Conservation (phyloP, 495 filamentous ascomycete genomes). For the Antarctomyces pellizariae region DNA sequence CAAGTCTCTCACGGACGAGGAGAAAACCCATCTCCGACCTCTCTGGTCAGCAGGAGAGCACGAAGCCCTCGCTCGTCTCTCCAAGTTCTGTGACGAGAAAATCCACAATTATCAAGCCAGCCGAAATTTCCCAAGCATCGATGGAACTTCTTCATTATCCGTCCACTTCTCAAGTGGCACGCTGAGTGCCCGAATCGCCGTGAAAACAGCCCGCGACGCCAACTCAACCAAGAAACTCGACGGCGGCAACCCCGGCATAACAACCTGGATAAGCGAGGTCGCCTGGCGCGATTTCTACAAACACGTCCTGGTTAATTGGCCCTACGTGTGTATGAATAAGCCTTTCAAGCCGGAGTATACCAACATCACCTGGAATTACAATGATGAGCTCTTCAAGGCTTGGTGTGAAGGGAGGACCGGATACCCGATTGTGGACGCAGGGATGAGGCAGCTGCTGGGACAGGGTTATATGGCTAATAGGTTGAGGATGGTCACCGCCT, state of each 20-base stretch:
- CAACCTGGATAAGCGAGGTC: constrained; percentile 65
- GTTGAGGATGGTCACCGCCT: constrained; percentile 68
- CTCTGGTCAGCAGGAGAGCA: constrained; percentile 68
- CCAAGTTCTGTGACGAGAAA: constrained; percentile 46
- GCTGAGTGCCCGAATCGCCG: constrained; percentile 51
- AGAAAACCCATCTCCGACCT: constrained; percentile 27
- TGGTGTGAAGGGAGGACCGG: constrained; percentile 68
- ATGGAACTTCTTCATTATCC: constrained; percentile 49
- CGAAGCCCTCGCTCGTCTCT: constrained; percentile 40
- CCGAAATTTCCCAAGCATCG: constrained; percentile 33
- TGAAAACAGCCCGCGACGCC: constrained; percentile 35
- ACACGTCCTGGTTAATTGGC: constrained; percentile 70
- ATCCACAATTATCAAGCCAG: constrained; percentile 32
- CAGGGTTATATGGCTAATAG: constrained; percentile 81
- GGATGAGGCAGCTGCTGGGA: constrained; percentile 59
- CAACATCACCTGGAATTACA: constrained; percentile 64
- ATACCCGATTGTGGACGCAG: constrained; percentile 73
- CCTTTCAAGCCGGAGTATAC: constrained; percentile 77
- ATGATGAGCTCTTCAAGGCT: constrained; percentile 36
- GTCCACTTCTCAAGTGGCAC: constrained; percentile 61
- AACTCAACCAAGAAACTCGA: constrained; percentile 51
- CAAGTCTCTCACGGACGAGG: constrained; percentile 35
- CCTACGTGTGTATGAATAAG: constrained; percentile 59
- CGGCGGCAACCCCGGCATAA: constrained; percentile 40
- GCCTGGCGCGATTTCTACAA: constrained; percentile 90